These are phyloP conservation scores for Saccharomyces hybrid DNA, from an alignment of 1,139 yeast species.

Conservation along the genomic window DNA sequence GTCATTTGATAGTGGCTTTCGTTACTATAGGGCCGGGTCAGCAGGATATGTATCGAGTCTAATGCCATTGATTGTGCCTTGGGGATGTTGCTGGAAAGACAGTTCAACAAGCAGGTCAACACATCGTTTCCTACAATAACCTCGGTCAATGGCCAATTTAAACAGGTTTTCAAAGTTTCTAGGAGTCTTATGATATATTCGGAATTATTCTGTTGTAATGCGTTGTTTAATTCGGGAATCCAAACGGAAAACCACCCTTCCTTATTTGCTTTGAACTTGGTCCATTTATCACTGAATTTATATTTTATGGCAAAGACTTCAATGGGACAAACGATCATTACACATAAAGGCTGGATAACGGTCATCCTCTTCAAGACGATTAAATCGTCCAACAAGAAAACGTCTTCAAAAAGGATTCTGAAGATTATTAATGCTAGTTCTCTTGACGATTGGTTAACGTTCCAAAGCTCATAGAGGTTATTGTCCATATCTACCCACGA, in stretches of 20 bases:
- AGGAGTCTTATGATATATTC: slow-evolving; percentile 57
- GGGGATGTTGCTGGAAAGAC: slow-evolving; percentile 54
- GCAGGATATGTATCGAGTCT: slow-evolving; percentile 82
- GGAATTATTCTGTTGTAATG: slow-evolving; percentile 36
- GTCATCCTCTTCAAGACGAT: slow-evolving; percentile 74
- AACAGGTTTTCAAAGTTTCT: slow-evolving; percentile 79
- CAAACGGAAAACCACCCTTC: slow-evolving; percentile 91
- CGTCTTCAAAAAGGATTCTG: slow-evolving; percentile 85
- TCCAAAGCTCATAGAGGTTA: slow-evolving; percentile 70
- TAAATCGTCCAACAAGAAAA: slow-evolving; percentile 87
- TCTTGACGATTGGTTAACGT: slow-evolving; percentile 49
- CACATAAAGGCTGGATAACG: slow-evolving; percentile 71
- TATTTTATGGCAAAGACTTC: slow-evolving; percentile 56
- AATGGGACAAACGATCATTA: slow-evolving; percentile 72
- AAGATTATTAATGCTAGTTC: slow-evolving; percentile 72
- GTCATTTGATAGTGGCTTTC: slow-evolving; percentile 70
- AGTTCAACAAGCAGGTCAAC: slow-evolving; percentile 52
- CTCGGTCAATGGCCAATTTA: slow-evolving; percentile 83
- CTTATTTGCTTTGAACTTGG: slow-evolving; percentile 51
- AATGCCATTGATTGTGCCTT: slow-evolving; percentile 75
- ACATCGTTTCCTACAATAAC: slow-evolving; percentile 63
- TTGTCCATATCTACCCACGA: slow-evolving; percentile 90
- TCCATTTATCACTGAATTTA: slow-evolving; percentile 59
- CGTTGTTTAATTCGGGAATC: slow-evolving; percentile 56
- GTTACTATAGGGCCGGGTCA: slow-evolving; percentile 69